Evolutionary conservation across 768 basidiomycete species (phyloP).

Genomic region (Tricholoma terreum): DNA sequence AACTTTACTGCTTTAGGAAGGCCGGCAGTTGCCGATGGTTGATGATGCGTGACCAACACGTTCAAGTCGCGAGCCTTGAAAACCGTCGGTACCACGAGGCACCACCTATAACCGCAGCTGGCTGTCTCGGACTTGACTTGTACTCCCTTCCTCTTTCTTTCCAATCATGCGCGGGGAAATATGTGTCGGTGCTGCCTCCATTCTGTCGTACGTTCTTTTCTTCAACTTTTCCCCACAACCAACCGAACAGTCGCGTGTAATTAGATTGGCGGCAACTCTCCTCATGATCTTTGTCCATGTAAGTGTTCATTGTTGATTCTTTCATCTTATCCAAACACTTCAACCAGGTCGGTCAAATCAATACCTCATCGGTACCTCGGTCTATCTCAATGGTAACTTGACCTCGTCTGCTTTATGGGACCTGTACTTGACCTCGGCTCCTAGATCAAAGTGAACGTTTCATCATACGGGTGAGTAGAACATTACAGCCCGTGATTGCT

Average conservation of each 20-base stretch:
- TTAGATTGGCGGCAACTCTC: conserved; percentile 47
- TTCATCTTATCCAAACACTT: conserved; percentile 20
- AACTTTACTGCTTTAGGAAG: neutral
- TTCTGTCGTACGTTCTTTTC: conserved; percentile 59
- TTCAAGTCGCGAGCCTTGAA: conserved; percentile 27
- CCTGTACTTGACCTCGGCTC: neutral
- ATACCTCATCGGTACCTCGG: conserved; percentile 67
- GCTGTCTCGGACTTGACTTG: conserved; percentile 18
- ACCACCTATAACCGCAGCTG: conserved; percentile 16
- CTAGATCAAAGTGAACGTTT: conserved; percentile 68
- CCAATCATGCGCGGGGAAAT: conserved; percentile 66
- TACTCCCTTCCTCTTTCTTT: conserved; percentile 12
- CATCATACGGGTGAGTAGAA: conserved; percentile 60
- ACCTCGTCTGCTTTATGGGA: conserved; percentile 1
- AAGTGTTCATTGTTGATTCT: conserved; percentile 24
- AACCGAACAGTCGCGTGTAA: conserved; percentile 16
- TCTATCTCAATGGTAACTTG: conserved; percentile 66
- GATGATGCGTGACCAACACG: conserved; percentile 20
- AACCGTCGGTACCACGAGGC: conserved; percentile 12
- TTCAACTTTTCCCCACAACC: conserved; percentile 11
- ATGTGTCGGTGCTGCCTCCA: conserved; percentile 67
- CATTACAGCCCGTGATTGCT: neutral
- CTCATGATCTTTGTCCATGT: conserved; percentile 84
- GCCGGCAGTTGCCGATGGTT: conserved; percentile 16
- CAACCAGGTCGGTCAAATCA: conserved; percentile 77